Base-by-base conservation (phyloP, 129 eudicot species). In the Sambucus nigra region DNA sequence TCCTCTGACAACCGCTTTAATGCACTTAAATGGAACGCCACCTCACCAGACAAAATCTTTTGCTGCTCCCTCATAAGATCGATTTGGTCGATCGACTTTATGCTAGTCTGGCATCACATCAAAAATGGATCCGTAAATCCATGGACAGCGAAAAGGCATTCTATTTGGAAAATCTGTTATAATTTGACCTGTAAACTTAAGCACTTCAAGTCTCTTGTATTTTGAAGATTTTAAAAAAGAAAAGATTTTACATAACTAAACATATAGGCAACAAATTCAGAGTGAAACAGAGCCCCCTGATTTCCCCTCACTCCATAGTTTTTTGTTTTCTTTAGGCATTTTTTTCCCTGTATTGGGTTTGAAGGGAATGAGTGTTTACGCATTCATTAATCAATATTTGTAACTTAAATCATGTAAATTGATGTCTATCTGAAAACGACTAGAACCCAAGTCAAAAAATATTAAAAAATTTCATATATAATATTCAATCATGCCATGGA, bases 11-110 rank as follows among this genome's bases (percentile, higher is more conserved):
- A 74, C 25, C 86, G 75, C 70, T 85, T 86, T 60, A 91, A 67
- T 58, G 83, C 73, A 77, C 94, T 85, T 73, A 69, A 67, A 57
- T 86, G 98, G 48, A 85, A 78, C 7, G 94, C 98, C 63, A 85
- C 84, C 80, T 89, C 98, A 59, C 86, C 98, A 10, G 88, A 81
- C 70, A 91, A 65, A 63, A 91, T 69, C 82, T 91, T 91, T 47
- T 91, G 88, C 58, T 85, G 98, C 78, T 91, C 95, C 63, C 81
- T 76, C 69, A 85, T 74, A 53, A 85, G 94, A 59, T 91, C 98
- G 60, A 91, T 74, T 77, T 91, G 84, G 66, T 91, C 95, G 45
- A 77, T 71, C 47, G 94, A 68, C 68, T 74, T 76, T 35, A 70
- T 51, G 73, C 94, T 76, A 38, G 80, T 76, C 96, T 82, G 76